phyloP scores from a whole-genome alignment of 768 basidiomycete genomes.

The Macrolepiota albuminosa region DNA sequence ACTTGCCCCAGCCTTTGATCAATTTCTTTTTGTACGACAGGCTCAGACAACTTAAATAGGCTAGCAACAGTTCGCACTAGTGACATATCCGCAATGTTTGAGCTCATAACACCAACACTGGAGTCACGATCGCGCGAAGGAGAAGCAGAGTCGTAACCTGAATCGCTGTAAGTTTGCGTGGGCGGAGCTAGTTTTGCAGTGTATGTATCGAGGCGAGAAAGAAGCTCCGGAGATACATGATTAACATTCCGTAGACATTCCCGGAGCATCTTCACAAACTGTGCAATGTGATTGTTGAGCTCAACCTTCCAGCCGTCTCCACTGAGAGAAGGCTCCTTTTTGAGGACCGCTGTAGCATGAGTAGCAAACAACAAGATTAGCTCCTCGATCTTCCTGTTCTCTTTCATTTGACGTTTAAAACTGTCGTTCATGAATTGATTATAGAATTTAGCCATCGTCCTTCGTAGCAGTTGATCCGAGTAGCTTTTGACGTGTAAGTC shows the following conservation, averaged over 20 bases:
- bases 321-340: constrained; percentile 81
- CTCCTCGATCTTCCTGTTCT: constrained; percentile 96
- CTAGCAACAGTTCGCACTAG: constrained; percentile 64
- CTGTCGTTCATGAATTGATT: constrained; percentile 81
- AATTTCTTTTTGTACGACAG: constrained; percentile 68
- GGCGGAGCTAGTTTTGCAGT: constrained; percentile 72
- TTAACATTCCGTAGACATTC: constrained; percentile 71
- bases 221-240: constrained; percentile 81
- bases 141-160: constrained; percentile 63
- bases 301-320: constrained; percentile 92
- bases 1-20: constrained; percentile 52
- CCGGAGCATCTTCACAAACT: constrained; percentile 81
- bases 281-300: constrained; percentile 86
- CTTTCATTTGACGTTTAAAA: constrained; percentile 89
- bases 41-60: constrained; percentile 71
- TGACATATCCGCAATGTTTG: constrained; percentile 69
- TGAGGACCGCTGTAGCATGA: constrained; percentile 79
- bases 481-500: constrained; percentile 46
- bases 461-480: constrained; percentile 83
- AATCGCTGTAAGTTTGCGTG: constrained; percentile 45
- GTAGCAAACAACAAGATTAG: constrained; percentile 96
- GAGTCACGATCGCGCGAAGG: constrained; percentile 57
- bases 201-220: constrained; percentile 79
- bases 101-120: constrained; percentile 30
- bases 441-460: constrained; percentile 91